Base-by-base conservation (phyloP, 163 green algal genomes). In the Scenedesmus sp. region DNA sequence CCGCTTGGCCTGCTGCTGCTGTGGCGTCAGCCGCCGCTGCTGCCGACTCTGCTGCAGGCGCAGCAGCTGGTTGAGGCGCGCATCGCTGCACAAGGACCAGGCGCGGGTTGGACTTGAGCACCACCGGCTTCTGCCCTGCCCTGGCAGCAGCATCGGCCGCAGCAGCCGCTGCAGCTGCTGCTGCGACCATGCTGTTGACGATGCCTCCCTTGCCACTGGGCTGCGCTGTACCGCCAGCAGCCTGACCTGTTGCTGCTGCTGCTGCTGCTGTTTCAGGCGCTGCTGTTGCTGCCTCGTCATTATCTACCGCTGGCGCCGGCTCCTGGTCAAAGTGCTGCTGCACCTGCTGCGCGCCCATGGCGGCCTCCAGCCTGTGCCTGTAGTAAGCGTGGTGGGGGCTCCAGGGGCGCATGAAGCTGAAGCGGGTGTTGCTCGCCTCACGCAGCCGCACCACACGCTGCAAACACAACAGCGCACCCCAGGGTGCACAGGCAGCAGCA, bases 351-450 rank as follows among this genome's bases (percentile, higher is more conserved):
- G 24, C 37, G 2, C 87, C 87, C 22, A 87, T 20, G 16, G 18
- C 76, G 26, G 33, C 15, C 49, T 80, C 87, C 51, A 91, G 51
- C 88, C 88, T 70, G 26, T 73, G 92, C 86, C 90, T 87, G 92
- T 97, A 98, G 87, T 95, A 96, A 2, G 70, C 40, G 91, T 98
- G 95, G 80, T 96, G 82, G n/a, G 79, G 59, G 73, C 95, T 92
- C 46, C 88, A 92, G 0, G 96, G 96, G 22, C 95, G 81, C 56
- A 98, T 91, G 86, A 98, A 98, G 4, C 72, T 86, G 88, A 98
- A 98, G 1, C 85, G 88, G 0, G 96, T 95, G 89, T 97, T 96
- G 40, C 65, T 89, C 2, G 72, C 65, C 87, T 97, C 96, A 33
- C 93, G 92, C 37, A 91, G 40, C 22, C 93, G 82, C 70, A 98